Evolutionary conservation across 148 eudicot genomes (phyloP).

Genomic region (Camellia sinensis): DNA sequence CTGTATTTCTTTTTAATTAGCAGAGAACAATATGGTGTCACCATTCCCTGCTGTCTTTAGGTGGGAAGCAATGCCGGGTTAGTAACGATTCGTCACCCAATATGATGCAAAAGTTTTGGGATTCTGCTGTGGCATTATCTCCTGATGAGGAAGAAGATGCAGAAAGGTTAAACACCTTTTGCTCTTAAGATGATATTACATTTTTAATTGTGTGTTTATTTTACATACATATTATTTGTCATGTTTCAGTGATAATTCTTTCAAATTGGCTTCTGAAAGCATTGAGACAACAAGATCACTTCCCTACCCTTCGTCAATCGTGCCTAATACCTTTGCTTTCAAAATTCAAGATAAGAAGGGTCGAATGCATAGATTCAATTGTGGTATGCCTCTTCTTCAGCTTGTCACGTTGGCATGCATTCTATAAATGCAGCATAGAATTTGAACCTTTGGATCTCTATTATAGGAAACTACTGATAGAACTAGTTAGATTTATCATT

Average conservation of each 20-base stretch:
- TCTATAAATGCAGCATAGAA: no score
- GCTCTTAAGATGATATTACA: background rate
- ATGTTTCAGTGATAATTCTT: conserved; percentile 57
- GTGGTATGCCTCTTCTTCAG: no score
- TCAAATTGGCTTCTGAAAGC: conserved; percentile 66
- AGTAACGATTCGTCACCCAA: conserved; percentile 56
- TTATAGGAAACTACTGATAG: no score
- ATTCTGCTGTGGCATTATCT: conserved; percentile 63
- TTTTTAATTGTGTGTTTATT: conserved; percentile 3
- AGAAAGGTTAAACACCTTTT: conserved; percentile 45
- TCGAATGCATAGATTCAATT: conserved; percentile 34
- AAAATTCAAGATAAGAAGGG: conserved; percentile 85
- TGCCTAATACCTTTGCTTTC: conserved; percentile 55
- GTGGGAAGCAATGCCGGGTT: conserved; percentile 58
- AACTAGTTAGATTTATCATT: no score
- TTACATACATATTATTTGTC: conserved; percentile 16
- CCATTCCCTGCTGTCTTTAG: conserved; percentile 29
- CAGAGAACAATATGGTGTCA: conserved; percentile 10
- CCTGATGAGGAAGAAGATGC: conserved; percentile 74
- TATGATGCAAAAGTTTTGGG: conserved; percentile 90
- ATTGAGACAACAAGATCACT: conserved; percentile 53
- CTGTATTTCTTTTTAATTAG: background rate
- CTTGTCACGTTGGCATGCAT: no score
- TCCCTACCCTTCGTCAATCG: conserved; percentile 38
- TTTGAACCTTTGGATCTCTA: no score